Percentiles rank a stretch among this genome's conserved stretches.
Evolutionary conservation across 2,329 filamentous ascomycete species (phyloP).

Genomic region (Mollisiaceae sp.): DNA sequence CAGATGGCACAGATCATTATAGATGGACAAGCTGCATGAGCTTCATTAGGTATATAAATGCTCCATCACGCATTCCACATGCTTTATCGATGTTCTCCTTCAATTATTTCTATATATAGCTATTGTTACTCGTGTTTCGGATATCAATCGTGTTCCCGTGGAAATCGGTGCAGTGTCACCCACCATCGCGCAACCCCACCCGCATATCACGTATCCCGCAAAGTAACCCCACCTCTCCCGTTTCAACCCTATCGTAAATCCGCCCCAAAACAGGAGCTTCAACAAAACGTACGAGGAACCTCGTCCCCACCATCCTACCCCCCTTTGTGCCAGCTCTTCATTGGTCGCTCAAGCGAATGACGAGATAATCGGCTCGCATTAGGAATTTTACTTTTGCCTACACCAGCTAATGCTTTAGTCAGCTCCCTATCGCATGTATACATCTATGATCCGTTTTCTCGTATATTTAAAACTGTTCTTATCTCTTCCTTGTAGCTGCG

Average conservation of each 20-base stretch:
- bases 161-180: not conserved
- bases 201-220: not conserved
- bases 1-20: conserved; percentile 2
- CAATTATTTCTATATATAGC: not conserved
- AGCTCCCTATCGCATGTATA: not conserved
- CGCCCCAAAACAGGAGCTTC: not conserved
- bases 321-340: not conserved
- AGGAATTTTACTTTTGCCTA: conserved; percentile 7
- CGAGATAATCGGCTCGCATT: conserved; percentile 22
- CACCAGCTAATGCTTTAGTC: not conserved
- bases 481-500: not conserved
- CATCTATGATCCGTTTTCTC: not conserved
- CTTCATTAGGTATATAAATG: not conserved
- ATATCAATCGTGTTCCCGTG: too few relatives aligned
- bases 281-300: not conserved
- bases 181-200: not conserved
- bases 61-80: not conserved
- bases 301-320: not conserved
- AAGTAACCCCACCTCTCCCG: not conserved
- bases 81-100: not conserved
- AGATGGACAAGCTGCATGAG: not conserved
- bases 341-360: conserved; percentile 10
- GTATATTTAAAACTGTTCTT: not conserved
- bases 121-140: not conserved
- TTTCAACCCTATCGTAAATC: not conserved